phyloP scores from a whole-genome alignment of 1,139 yeast genomes.

The Taphrina communis region DNA sequence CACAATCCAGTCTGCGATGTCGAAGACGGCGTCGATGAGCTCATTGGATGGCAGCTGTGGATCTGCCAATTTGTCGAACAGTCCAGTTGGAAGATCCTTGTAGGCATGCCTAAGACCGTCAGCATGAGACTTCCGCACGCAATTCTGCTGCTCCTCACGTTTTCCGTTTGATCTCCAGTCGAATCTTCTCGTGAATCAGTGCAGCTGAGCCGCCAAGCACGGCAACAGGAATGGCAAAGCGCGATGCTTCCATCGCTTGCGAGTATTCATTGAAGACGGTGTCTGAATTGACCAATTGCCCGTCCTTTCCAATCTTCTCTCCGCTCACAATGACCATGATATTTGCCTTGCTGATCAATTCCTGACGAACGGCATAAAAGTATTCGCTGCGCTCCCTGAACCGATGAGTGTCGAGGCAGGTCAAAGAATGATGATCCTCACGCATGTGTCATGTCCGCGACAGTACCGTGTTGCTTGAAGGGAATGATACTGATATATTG shows the following conservation, averaged over 20 bases:
- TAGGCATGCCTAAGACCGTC: slow-evolving; percentile 18
- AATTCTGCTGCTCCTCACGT: background rate
- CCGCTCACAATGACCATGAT: slow-evolving; percentile 32
- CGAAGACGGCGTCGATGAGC: slow-evolving; percentile 19
- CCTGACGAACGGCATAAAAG: slow-evolving; percentile 30
- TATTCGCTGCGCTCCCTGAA: slow-evolving; percentile 24
- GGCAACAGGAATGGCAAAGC: slow-evolving; percentile 33
- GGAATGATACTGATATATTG: slow-evolving; percentile 32
- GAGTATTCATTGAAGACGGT: slow-evolving; percentile 28
- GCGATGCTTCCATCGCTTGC: slow-evolving; percentile 19
- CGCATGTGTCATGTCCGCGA: slow-evolving; percentile 39
- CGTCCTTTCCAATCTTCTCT: slow-evolving; percentile 27
- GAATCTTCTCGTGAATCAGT: slow-evolving; percentile 18
- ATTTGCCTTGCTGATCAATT: slow-evolving; percentile 33
- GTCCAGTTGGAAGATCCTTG: slow-evolving; percentile 31
- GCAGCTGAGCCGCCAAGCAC: slow-evolving; percentile 26
- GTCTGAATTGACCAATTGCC: slow-evolving; percentile 23
- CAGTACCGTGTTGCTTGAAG: slow-evolving; percentile 37
- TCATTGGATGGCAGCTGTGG: background rate
- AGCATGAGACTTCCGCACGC: background rate
- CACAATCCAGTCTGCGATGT: slow-evolving; percentile 31
- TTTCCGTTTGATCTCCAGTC: slow-evolving; percentile 11
- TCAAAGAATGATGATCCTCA: background rate
- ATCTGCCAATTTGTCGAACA: slow-evolving; percentile 22
- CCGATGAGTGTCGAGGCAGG: background rate